Conservation (phyloP, 2,329 filamentous ascomycete genomes). For the Aspergillus sp. region DNA sequence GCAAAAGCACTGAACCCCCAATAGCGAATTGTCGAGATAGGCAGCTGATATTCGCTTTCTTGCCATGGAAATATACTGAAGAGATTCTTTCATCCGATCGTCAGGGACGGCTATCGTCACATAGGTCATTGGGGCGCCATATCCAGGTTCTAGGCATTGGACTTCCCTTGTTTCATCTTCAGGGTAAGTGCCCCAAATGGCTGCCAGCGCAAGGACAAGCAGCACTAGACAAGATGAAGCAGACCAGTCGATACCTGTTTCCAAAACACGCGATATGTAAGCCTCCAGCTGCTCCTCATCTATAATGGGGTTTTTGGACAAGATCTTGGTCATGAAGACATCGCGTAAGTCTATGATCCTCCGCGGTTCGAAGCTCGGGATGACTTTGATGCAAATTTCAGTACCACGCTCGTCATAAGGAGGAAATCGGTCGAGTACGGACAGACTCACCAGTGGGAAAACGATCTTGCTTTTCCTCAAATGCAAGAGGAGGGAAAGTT, state of each 20-base stretch:
- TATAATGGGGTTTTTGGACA: slow-evolving; percentile 27
- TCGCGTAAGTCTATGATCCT: slow-evolving; percentile 24
- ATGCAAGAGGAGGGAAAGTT: slow-evolving; percentile 24
- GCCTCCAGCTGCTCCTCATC: slow-evolving; percentile 24
- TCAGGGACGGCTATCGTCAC: slow-evolving; percentile 22
- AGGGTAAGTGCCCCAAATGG: slow-evolving; percentile 27
- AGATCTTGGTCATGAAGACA: slow-evolving; percentile 26
- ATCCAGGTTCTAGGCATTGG: slow-evolving; percentile 12
- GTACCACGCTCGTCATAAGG: neutral
- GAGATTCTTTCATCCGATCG: slow-evolving; percentile 24
- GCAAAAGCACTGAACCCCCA: slow-evolving; percentile 26
- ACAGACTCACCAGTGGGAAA: slow-evolving; percentile 16
- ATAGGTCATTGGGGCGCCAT: slow-evolving; percentile 16
- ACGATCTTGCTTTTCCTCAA: slow-evolving; percentile 23
- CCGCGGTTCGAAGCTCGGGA: slow-evolving; percentile 19
- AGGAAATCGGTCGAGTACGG: neutral
- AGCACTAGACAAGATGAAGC: slow-evolving; percentile 24
- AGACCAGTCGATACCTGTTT: slow-evolving; percentile 26
- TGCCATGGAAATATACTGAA: slow-evolving; percentile 24
- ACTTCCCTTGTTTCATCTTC: slow-evolving; percentile 23
- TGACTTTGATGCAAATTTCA: neutral
- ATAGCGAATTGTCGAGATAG: slow-evolving; percentile 22
- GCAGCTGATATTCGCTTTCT: slow-evolving; percentile 25
- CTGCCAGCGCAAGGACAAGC: slow-evolving; percentile 24
- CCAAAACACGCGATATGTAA: slow-evolving; percentile 21